Evolutionary conservation across 768 basidiomycete genomes (phyloP).

Genomic region (Mycena rosella): DNA sequence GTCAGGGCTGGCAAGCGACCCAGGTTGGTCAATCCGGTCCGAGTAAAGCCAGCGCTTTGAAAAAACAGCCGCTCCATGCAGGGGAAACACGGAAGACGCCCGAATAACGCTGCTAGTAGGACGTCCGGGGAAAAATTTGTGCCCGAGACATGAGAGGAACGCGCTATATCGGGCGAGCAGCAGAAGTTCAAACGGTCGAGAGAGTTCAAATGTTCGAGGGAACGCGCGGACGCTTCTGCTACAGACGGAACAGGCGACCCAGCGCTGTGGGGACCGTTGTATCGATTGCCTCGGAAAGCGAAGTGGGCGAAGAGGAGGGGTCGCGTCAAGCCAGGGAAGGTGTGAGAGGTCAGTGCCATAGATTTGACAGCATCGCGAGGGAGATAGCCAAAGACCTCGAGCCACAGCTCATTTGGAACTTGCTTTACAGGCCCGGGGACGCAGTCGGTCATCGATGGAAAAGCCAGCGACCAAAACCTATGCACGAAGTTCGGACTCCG

Average conservation of each 20-base stretch:
- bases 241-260: background rate
- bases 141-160: background rate
- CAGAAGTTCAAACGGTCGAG: conserved; percentile 12
- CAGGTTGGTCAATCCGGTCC: background rate
- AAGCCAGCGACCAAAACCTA: too few species aligned
- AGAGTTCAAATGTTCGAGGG: background rate
- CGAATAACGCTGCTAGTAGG: background rate
- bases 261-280: too few species aligned
- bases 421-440: too few species aligned
- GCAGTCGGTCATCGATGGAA: too few species aligned
- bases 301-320: conserved; percentile 12
- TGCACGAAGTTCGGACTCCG: too few species aligned
- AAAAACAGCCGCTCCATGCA: background rate
- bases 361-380: background rate
- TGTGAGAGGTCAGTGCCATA: background rate
- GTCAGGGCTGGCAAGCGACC: background rate
- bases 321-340: background rate
- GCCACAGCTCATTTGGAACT: conserved; percentile 19
- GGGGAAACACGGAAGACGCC: background rate
- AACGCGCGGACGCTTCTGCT: background rate
- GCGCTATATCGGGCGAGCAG: background rate
- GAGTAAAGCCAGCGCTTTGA: background rate
- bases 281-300: too few species aligned
- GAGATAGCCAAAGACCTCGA: conserved; percentile 1
- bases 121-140: background rate